Evolutionary conservation across 1,284 basidiomycete genomes (phyloP).

Genomic region (Psilocybe mexicana): DNA sequence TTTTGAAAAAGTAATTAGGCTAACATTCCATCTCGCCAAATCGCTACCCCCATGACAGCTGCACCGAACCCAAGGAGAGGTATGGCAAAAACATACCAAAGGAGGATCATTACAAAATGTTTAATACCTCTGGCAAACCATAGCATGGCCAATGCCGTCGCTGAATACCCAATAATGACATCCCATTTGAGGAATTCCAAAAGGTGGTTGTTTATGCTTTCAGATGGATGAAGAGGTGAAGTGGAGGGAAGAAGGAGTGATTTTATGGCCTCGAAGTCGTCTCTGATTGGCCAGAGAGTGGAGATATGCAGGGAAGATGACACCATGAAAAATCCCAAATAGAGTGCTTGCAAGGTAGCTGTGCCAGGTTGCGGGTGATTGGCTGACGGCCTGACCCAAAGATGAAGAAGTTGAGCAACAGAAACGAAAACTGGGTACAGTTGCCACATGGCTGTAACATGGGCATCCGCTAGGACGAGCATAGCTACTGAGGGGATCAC

Average conservation of each 20-base stretch:
- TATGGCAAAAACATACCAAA: constrained; percentile 38
- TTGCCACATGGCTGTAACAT: constrained; percentile 42
- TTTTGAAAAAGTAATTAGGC: neutral
- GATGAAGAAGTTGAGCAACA: constrained; percentile 26
- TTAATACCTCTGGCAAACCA: constrained; percentile 37
- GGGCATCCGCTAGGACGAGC: constrained; percentile 28
- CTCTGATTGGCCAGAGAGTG: constrained; percentile 32
- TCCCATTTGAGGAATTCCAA: constrained; percentile 46
- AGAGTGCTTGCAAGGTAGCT: constrained; percentile 31
- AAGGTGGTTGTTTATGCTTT: constrained; percentile 19
- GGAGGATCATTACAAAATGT: constrained; percentile 25
- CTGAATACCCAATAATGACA: constrained; percentile 29
- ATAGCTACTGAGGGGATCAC: constrained; percentile 36
- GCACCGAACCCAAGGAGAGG: constrained; percentile 45
- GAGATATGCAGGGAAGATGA: constrained; percentile 37
- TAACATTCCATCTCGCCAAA: constrained; percentile 41
- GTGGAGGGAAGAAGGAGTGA: constrained; percentile 29
- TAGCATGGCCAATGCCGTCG: constrained; percentile 36
- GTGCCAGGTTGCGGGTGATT: constrained; percentile 32
- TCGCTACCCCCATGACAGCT: constrained; percentile 38
- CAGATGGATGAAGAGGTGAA: constrained; percentile 14
- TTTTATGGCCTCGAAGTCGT: constrained; percentile 24
- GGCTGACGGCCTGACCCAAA: constrained; percentile 26
- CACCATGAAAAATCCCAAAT: constrained; percentile 30
- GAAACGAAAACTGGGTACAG: constrained; percentile 38